These are phyloP conservation scores for Trichoderma pleuroti DNA, from an alignment of 2,329 filamentous ascomycete species.

Conservation along the genomic window DNA sequence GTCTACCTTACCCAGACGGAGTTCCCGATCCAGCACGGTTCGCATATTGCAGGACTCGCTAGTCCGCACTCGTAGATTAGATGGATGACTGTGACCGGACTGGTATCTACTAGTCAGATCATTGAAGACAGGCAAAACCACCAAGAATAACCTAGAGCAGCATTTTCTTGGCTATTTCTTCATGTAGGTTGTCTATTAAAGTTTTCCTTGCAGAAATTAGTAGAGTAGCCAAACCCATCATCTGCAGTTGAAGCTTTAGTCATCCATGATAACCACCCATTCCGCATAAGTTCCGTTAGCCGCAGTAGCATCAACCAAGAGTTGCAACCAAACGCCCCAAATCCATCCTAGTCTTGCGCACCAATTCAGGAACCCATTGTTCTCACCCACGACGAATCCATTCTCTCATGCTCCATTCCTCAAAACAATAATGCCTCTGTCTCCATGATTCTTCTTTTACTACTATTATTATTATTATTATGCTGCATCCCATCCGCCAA, in stretches of 20 bases:
- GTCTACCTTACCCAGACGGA: background rate
- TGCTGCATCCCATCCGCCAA: background rate
- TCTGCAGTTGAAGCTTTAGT: background rate
- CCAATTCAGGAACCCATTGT: background rate
- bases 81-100: background rate
- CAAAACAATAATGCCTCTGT: background rate
- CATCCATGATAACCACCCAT: background rate
- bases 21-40: background rate
- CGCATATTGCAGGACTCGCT: slow-evolving; percentile 6
- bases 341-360: background rate
- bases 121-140: background rate
- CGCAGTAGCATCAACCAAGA: background rate
- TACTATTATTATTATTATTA: background rate
- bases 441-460: no score
- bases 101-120: background rate
- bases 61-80: background rate
- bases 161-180: background rate
- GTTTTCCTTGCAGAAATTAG: background rate
- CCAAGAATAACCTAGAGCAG: background rate
- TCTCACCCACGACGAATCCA: background rate
- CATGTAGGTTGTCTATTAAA: background rate
- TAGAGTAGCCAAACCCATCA: background rate
- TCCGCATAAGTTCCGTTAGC: background rate
- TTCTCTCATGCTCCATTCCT: background rate
- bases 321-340: background rate